A percentile compares a stretch with the other conserved stretches of the same genome.
Evolutionary conservation across 345 rosid species (phyloP).

Genomic region (Cardiospermum halicacabum): DNA sequence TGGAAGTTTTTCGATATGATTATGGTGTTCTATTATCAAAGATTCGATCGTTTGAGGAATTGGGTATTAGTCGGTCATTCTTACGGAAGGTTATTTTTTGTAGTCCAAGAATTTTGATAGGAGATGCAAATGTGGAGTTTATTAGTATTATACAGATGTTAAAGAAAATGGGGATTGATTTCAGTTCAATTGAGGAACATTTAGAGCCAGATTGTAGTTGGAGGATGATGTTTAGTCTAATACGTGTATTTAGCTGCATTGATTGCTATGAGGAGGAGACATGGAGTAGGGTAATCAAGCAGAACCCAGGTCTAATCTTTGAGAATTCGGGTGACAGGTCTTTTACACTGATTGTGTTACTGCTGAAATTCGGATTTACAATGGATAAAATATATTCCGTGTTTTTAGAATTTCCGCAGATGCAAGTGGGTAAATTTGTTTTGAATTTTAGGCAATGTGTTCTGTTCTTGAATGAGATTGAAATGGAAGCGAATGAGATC

Average conservation of each 20-base stretch:
- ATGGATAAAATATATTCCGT: slow-evolving; percentile 35
- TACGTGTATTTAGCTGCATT: slow-evolving; percentile 33
- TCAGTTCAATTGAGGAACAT: slow-evolving; percentile 44
- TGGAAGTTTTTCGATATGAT: slow-evolving; percentile 46
- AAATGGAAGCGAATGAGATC: slow-evolving; percentile 51
- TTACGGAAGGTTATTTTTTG: slow-evolving; percentile 40
- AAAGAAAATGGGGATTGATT: slow-evolving; percentile 38
- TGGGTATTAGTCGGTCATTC: slow-evolving; percentile 50
- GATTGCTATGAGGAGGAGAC: slow-evolving; percentile 29
- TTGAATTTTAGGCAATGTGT: slow-evolving; percentile 51
- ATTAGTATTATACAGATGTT: slow-evolving; percentile 43
- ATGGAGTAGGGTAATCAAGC: slow-evolving; percentile 38
- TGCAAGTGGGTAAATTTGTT: slow-evolving; percentile 40
- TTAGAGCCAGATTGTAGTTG: slow-evolving; percentile 50
- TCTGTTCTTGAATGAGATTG: slow-evolving; percentile 43
- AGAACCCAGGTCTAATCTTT: slow-evolving; percentile 52
- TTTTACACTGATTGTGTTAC: slow-evolving; percentile 38
- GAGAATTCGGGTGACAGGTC: slow-evolving; percentile 47
- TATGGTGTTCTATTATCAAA: slow-evolving; percentile 46
- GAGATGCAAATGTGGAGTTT: slow-evolving; percentile 46
- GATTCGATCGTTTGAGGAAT: slow-evolving; percentile 48
- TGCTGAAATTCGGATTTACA: slow-evolving; percentile 54
- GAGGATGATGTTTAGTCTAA: slow-evolving; percentile 42
- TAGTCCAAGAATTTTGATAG: slow-evolving; percentile 56
- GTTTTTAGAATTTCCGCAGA: slow-evolving; percentile 53